Evolutionary conservation across 371 early-diverging fungal genomes (phyloP).

Genomic region (Mucor irregularis): DNA sequence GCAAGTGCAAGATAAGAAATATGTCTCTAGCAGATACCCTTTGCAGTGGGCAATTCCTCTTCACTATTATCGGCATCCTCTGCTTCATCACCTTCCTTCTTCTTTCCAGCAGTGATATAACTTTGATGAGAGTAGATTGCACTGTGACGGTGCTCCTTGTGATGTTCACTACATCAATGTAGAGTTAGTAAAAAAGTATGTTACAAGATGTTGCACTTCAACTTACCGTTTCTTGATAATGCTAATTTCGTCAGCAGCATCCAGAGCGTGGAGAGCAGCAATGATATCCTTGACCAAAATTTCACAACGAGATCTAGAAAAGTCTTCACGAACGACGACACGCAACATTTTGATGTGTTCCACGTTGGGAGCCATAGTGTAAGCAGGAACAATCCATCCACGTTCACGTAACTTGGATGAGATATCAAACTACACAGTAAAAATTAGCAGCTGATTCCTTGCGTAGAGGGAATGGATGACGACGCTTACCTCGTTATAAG

Average conservation of each 20-base stretch:
- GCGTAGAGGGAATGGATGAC: not conserved
- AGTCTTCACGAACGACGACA: slow-evolving; percentile 59
- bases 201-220: not conserved
- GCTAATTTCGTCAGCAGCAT: slow-evolving; percentile 27
- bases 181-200: not conserved
- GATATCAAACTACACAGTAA: slow-evolving; percentile 39
- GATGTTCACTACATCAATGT: slow-evolving; percentile 18
- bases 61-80: not conserved
- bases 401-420: slow-evolving; percentile 50
- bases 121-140: slow-evolving; percentile 13
- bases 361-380: slow-evolving; percentile 49
- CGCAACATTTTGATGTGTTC: slow-evolving; percentile 53
- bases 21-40: slow-evolving; percentile 13
- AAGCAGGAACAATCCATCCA: slow-evolving; percentile 68
- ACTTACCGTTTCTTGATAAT: slow-evolving; percentile 16
- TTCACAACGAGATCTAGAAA: slow-evolving; percentile 48
- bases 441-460: not conserved
- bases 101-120: not conserved
- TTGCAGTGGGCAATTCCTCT: too few species aligned
- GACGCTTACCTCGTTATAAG: slow-evolving; percentile 28
- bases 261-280: slow-evolving; percentile 36
- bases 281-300: slow-evolving; percentile 39
- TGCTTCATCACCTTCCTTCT: not conserved
- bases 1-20: not conserved
- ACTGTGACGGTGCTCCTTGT: slow-evolving; percentile 27